Evolutionary conservation across 2,329 filamentous ascomycete genomes (phyloP), one percentile per base, ranked within the genome.

Genomic region (Leptographium radiaticola): DNA sequence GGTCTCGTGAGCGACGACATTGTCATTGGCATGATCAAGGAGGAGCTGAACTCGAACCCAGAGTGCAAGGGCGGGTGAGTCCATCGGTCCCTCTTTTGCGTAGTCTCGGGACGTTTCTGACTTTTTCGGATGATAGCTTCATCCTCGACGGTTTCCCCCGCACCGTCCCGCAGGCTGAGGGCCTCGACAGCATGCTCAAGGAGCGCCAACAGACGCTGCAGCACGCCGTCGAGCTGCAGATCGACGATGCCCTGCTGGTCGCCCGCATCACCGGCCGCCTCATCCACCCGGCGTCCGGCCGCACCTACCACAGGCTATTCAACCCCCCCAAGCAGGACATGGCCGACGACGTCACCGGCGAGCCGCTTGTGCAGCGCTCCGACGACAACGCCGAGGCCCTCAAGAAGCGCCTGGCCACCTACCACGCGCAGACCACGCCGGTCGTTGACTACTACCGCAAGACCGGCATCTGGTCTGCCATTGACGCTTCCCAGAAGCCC

Each of bases 21-120:
- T 68, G 91, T 98, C 81, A 87, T 98, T 71, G 89, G 91, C 72
- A 98, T 98, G 93, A 98, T 98, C 77, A 91, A 93, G 82, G 87
- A 85, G 69, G 91, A 98, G 79, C 80, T 98, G 51, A 87, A 94
- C 66, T 86, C 79, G 73, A 98, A 98, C 77, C 73, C 80, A 66
- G 91, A 98, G 75, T 98, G 93, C 81, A 87, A 87, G 76, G 91
- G 91, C 72, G 93, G 93, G 91, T 96, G 78, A 34, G 52, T 53
- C 73, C 52, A 49, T 16, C 20, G 5, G 11, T 52, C 18, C 34
- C 34, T 15, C 36, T 39, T 11, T 40, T 33, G 15, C 38, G 45
- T 6, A 15, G 4, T 46, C 15, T 31, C 16, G 20, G 2, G 7
- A 15, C 45, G 5, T 18, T 34, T 47, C 2, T 7, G 30, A 18